Evolutionary conservation across 805 yeast species (phyloP), one percentile per base, ranked within the genome.

Genomic region (Candida dajiaensis): DNA sequence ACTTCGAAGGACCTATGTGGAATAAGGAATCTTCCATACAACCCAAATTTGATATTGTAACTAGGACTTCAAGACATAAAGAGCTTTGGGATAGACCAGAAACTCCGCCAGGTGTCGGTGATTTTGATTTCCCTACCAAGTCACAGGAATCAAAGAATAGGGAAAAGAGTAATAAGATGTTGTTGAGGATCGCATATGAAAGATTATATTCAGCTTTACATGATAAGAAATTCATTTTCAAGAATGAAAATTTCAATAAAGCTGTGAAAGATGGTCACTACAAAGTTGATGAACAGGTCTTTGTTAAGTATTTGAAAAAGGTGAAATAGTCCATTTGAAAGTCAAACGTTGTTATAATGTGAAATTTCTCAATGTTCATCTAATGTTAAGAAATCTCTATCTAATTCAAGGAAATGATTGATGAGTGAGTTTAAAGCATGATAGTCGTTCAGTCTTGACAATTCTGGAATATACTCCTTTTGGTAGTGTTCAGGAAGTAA

Each of bases 81-180:
- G 51, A 53, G 18, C 53, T 55, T 18, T 60, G 62, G 61, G 58
- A 54, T 7, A 60, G 73, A 38, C 70, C 71, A 0, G 66, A 67
- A 4, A 68, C 78, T 2, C 85, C 85, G 2, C 81, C 81, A 0
- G 85, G 85, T 1, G 79, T 73, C 61, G 80, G 77, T 51, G 62
- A 78, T 36, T 67, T 80, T 21, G 85, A 78, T 44, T 80, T 82
- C 51, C 84, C 86, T 0, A 65, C 64, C 6, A 76, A 84, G 0
- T 85, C 78, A 49, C 79, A 81, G 52, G 59, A 54, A 44, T 2
- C 63, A 57, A 38, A 78, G 72, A 47, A 69, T 68, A 51, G 48
- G 49, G 16, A 61, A 59, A 61, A 64, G 45, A 62, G 71, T 6
- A 63, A 64, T 20, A 47, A 50, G 44, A 56, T 72, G 18, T 59